Evolutionary conservation across 768 basidiomycete species (phyloP), one percentile per base, ranked within the genome.

Genomic region (Mycena chlorophos): DNA sequence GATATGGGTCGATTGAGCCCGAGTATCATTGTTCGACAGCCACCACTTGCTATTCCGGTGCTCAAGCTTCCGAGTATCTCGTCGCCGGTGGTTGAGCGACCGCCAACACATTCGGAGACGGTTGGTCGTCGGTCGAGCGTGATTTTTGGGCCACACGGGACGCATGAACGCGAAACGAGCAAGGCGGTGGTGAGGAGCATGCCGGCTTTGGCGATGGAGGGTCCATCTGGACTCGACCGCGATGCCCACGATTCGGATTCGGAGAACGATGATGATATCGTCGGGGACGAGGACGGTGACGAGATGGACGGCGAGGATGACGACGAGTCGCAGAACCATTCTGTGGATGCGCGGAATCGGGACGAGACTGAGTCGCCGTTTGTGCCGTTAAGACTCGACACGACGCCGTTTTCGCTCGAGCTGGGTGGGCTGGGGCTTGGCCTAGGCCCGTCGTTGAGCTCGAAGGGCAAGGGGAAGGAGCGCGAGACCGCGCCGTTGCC

Each of bases 121-220:
- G 67, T 42, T 23, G 39, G 53, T n/a, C 8, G 53, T 26, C 16
- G 58, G 17, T 45, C 63, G 56, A 51, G 60, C 55, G 50, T 62
- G 39, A 62, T 62, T 16, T 62, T 62, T 6, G 63, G 58, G 19
- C 52, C 56, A 12, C 65, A 62, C 42, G 52, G 58, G 5, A 61
- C 63, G 31, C 65, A 68, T 48, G 57, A 37, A 17, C 64, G 62
- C 52, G 72, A 75, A 25, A 59, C 75, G 43, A 71, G 73, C 37
- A 72, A 69, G 55, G 63, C 65, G 13, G 74, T 78, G 13, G 66
- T 85, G 58, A 72, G 75, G 43, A 81, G 73, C 55, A 81, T 86
- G 71, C 86, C 86, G 28, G 83, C 79, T 25, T 65, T 85, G 46
- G 73, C 75, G 17, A 71, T 75, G 23, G 73, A 69, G 26, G 70